Conservation (phyloP, 78 protist species). For the Diacronema lutheri region DNA sequence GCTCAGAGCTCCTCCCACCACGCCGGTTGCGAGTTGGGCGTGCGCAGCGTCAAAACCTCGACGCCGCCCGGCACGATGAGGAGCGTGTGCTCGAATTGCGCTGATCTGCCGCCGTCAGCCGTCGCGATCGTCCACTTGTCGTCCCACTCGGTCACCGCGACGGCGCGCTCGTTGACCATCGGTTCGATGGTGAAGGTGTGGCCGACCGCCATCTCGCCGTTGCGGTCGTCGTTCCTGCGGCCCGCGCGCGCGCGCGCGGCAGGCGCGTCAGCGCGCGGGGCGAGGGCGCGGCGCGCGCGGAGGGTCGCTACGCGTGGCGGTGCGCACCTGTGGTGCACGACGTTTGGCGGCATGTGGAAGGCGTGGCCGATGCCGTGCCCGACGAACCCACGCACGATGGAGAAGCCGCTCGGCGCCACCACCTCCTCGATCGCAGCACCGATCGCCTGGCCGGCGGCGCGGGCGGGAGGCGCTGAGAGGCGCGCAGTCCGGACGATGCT, state of each 20-base stretch:
- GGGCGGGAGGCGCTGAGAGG: too few relatives aligned
- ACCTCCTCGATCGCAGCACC: constrained; percentile 20
- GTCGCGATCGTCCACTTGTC: constrained; percentile 93
- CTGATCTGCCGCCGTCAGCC: constrained; percentile 88
- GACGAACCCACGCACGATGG: constrained; percentile 74
- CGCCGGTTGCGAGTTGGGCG: not conserved
- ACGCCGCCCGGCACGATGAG: constrained; percentile 62
- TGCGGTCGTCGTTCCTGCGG: not conserved
- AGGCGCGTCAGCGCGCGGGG: too few relatives aligned
- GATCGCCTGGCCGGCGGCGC: not conserved
- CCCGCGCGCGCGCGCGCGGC: not conserved
- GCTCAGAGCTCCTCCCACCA: constrained; percentile 32
- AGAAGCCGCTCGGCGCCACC: constrained; percentile 8
- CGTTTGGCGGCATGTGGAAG: constrained; percentile 87
- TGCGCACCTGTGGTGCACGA: constrained; percentile 83
- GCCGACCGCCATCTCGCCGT: constrained; percentile 80
- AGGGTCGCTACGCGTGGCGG: not conserved
- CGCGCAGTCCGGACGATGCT: too few relatives aligned
- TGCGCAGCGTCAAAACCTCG: constrained; percentile 25
- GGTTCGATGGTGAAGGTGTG: constrained; percentile 96
- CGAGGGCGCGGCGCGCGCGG: too few relatives aligned
- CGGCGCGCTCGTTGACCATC: constrained; percentile 76
- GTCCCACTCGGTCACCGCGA: constrained; percentile 71
- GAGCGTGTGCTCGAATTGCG: constrained; percentile 97
- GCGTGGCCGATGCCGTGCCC: constrained; percentile 92